Evolutionary conservation across 257 asterid genomes (phyloP).

Genomic region (Euphrasia confusa): DNA sequence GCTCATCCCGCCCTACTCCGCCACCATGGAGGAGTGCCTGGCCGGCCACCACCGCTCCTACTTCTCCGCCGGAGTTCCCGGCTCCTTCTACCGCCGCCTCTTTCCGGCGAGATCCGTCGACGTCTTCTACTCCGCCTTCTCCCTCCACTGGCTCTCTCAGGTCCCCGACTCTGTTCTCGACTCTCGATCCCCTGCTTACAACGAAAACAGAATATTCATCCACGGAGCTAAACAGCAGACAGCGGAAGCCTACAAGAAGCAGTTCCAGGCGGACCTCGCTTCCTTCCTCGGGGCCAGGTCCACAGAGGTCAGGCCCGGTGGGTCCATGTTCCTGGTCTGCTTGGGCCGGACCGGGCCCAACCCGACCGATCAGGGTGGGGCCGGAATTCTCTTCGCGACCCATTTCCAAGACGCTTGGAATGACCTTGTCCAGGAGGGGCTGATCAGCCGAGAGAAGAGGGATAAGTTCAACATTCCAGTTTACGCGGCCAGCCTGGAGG

Average conservation of each 20-base stretch:
- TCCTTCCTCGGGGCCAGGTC: slow-evolving; percentile 63
- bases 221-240: slow-evolving; percentile 81
- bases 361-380: slow-evolving; percentile 94
- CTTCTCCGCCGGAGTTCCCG: slow-evolving; percentile 91
- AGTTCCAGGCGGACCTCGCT: slow-evolving; percentile 63
- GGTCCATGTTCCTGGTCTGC: slow-evolving; percentile 90
- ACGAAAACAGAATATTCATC: slow-evolving; percentile 72
- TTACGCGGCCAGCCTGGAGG: slow-evolving; percentile 84
- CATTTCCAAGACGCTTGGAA: slow-evolving; percentile 98
- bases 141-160: slow-evolving; percentile 99
- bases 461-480: slow-evolving; percentile 90
- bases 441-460: slow-evolving; percentile 63
- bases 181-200: slow-evolving; percentile 57
- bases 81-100: slow-evolving; percentile 82
- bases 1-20: neutral
- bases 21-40: neutral
- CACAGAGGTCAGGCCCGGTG: slow-evolving; percentile 72
- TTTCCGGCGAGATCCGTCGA: slow-evolving; percentile 73
- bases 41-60: slow-evolving; percentile 49
- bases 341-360: slow-evolving; percentile 76
- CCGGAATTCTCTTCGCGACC: slow-evolving; percentile 75
- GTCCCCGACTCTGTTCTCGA: neutral
- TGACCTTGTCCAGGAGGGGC: slow-evolving; percentile 93
- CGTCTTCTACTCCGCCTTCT: slow-evolving; percentile 81
- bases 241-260: slow-evolving; percentile 71